A percentile compares a stretch with the other conserved stretches of the same genome.
These are phyloP conservation scores for Alternaria incomplexa DNA, from an alignment of 2,329 filamentous ascomycete genomes.

Conservation along the genomic window DNA sequence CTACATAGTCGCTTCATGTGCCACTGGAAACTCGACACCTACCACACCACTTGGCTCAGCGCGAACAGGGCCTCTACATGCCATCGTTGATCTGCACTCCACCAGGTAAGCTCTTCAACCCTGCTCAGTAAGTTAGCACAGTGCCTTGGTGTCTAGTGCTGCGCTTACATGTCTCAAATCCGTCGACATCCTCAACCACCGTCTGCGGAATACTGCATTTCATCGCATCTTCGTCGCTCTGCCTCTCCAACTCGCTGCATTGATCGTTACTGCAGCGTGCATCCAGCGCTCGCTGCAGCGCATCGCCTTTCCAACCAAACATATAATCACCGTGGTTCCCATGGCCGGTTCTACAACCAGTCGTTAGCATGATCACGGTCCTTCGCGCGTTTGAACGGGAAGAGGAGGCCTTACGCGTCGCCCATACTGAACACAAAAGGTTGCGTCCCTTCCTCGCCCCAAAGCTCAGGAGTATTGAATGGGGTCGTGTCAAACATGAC, in stretches of 20 bases:
- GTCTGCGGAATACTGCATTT: constrained; percentile 36
- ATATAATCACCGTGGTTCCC: constrained; percentile 35
- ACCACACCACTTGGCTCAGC: neutral
- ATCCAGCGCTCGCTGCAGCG: constrained; percentile 36
- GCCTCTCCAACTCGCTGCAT: constrained; percentile 34
- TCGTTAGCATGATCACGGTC: neutral
- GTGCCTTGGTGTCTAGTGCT: neutral
- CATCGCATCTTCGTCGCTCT: constrained; percentile 38
- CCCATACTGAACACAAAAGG: constrained; percentile 42
- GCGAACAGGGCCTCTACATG: neutral
- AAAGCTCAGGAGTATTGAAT: constrained; percentile 33
- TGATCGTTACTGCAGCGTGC: constrained; percentile 35
- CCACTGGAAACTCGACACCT: neutral
- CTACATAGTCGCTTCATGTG: neutral
- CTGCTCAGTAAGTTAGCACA: constrained; percentile 3
- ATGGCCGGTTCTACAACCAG: constrained; percentile 31
- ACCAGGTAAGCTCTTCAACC: constrained; percentile 28
- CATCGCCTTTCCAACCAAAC: constrained; percentile 40
- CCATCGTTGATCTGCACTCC: constrained; percentile 29
- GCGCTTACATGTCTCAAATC: constrained; percentile 2
- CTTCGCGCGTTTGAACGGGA: neutral
- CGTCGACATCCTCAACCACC: constrained; percentile 33
- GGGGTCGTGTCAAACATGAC: constrained; percentile 53
- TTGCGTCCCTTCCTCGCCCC: constrained; percentile 36
- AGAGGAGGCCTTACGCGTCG: constrained; percentile 30